Conservation (phyloP, 257 asterid genomes). For the Solanum ossicruentum region DNA sequence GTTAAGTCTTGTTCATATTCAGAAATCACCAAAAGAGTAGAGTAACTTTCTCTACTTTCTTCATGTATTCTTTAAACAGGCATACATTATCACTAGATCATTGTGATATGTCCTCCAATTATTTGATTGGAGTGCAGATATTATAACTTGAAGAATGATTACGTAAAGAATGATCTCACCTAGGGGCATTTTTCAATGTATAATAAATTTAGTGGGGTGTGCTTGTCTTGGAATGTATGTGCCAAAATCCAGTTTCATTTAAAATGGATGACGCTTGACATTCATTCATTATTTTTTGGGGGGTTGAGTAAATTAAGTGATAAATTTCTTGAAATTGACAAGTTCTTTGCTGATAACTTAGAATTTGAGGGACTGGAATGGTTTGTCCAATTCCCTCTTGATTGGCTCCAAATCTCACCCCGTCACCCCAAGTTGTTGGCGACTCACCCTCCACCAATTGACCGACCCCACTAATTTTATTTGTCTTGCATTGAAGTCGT, state of each 20-base stretch:
- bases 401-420: neutral
- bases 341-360: neutral
- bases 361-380: neutral
- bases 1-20: neutral
- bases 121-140: neutral
- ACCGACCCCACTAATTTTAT: neutral
- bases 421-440: neutral
- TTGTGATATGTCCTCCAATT: neutral
- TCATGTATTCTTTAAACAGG: neutral
- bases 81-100: neutral
- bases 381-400: neutral
- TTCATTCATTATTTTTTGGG: neutral
- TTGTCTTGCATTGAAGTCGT: neutral
- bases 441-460: neutral
- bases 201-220: neutral
- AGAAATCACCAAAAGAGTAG: neutral
- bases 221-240: neutral
- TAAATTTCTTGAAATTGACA: neutral
- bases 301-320: neutral
- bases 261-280: neutral
- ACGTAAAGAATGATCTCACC: neutral
- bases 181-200: neutral
- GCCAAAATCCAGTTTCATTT: neutral
- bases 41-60: neutral
- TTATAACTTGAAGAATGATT: neutral